Base-by-base conservation (phyloP, 1,139 yeast genomes). In the Geotrichum europaeum region DNA sequence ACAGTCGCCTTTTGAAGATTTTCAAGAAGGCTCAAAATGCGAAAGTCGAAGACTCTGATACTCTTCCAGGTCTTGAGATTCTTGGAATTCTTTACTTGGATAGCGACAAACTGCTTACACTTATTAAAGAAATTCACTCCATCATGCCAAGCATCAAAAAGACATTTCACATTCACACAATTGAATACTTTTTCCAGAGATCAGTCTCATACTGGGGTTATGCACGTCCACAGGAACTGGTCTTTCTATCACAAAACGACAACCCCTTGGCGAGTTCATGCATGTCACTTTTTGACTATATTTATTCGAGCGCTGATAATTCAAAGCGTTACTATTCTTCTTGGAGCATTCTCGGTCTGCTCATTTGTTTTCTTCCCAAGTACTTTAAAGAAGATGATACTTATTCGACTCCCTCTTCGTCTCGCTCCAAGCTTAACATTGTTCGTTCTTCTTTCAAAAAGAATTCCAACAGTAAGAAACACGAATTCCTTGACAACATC, bases 181-280 rank as follows among this genome's bases (percentile, higher is more conserved):
- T 84, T 3, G 74, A 84, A 45, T 77, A 79, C 24, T 85, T 82
- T 66, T 76, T 81, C 62, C 73, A 84, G 30, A 77, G 77, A 58
- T 75, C 83, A 54, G 70, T 85, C 12, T 77, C 79, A 65, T 78
- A 79, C 63, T 88, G 89, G 82, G 75, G 82, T 22, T 75, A 80
- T 58, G 77, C 85, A n/a, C 76, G 86, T 66, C 84, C 89, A 0
- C 70, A 72, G 15, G 87, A 84, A 65, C 80, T 67, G 59, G 75
- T 65, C 5, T 47, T 50, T 25, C 62, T 22, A 70, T 76, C 13
- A 70, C 64, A 70, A 24, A 53, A 56, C 43, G 64, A 62, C 18
- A 59, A 67, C 18, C 53, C 62, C 1, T 56, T 70, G 7, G 52
- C 63, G 3, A 63, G 57, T 10, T 63, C 62, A 51, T 65, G 66